A percentile compares a stretch with the other conserved stretches of the same genome.
Evolutionary conservation across 2,329 filamentous ascomycete species (phyloP).

Genomic region (Rutstroemia sydowiana): DNA sequence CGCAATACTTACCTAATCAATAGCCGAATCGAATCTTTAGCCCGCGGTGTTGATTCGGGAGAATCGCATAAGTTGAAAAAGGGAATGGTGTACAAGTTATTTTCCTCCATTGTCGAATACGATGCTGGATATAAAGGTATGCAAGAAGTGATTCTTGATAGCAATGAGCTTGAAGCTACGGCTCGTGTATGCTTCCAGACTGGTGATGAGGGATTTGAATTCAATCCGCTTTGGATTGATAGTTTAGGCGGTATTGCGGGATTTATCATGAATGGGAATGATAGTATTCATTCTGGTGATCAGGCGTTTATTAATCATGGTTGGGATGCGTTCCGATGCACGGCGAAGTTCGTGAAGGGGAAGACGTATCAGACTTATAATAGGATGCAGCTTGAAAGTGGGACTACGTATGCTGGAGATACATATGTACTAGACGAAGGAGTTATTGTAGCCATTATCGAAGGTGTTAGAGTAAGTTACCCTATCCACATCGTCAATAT

Average conservation of each 20-base stretch:
- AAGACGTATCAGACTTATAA: neutral
- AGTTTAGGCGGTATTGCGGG: neutral
- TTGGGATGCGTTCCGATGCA: neutral
- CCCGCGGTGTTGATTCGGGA: conserved; percentile 1
- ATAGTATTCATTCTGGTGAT: neutral
- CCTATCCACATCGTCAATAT: neutral
- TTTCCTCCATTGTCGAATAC: conserved; percentile 47
- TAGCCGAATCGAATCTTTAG: neutral
- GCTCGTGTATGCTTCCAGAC: conserved; percentile 42
- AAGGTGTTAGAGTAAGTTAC: neutral
- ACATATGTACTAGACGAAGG: neutral
- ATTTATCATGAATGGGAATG: conserved; percentile 4
- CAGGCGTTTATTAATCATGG: conserved; percentile 2
- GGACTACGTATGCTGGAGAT: neutral
- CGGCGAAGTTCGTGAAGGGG: neutral
- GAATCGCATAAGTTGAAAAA: conserved; percentile 27
- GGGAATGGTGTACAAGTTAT: conserved; percentile 69
- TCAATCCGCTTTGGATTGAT: conserved; percentile 24
- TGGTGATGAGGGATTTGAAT: conserved; percentile 47
- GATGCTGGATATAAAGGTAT: conserved; percentile 45
- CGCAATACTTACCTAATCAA: neutral
- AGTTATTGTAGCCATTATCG: neutral
- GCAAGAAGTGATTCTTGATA: conserved; percentile 44
- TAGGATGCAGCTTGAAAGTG: neutral
- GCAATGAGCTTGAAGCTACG: conserved; percentile 40